A percentile compares a stretch with the other conserved stretches of the same genome.
Evolutionary conservation across 208 protist species (phyloP).

Genomic region (Leishmania mexicana): DNA sequence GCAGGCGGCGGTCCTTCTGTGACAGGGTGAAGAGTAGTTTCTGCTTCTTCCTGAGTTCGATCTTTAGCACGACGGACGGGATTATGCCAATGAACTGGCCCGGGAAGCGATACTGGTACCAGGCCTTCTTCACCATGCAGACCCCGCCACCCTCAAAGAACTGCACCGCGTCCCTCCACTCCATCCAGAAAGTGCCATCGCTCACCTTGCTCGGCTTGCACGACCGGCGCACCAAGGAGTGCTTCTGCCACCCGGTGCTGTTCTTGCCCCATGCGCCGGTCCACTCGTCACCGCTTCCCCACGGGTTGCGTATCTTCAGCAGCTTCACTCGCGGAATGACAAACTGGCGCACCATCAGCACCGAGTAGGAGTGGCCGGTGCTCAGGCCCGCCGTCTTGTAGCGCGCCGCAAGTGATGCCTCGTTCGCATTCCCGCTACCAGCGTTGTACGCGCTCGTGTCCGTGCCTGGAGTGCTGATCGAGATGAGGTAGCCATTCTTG

Average conservation of each 20-base stretch:
- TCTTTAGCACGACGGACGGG: conserved; percentile 46
- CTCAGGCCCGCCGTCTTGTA: conserved; percentile 36
- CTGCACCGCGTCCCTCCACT: conserved; percentile 50
- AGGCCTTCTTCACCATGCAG: conserved; percentile 30
- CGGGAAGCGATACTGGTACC: conserved; percentile 53
- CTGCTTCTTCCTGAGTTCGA: conserved; percentile 42
- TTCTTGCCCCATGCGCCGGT: conserved; percentile 40
- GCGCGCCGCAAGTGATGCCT: conserved; percentile 26
- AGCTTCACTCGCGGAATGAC: conserved; percentile 33
- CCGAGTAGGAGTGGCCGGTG: conserved; percentile 47
- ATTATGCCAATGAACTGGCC: conserved; percentile 46
- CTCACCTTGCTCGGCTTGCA: conserved; percentile 28
- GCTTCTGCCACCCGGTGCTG: conserved; percentile 38
- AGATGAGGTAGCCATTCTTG: conserved; percentile 36
- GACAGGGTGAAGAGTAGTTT: conserved; percentile 50
- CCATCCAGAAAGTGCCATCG: conserved; percentile 71
- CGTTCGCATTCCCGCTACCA: conserved; percentile 12
- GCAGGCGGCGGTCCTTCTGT: conserved; percentile 60
- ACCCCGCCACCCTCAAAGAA: conserved; percentile 69
- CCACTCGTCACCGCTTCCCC: conserved; percentile 38
- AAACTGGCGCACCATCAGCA: conserved; percentile 40
- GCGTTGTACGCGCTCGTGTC: conserved; percentile 38
- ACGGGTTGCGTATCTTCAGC: conserved; percentile 47
- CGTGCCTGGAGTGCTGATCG: conserved; percentile 39
- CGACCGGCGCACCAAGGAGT: conserved; percentile 26